These are phyloP conservation scores for Sclerotinia minor DNA, from an alignment of 2,329 filamentous ascomycete species.

Conservation along the genomic window DNA sequence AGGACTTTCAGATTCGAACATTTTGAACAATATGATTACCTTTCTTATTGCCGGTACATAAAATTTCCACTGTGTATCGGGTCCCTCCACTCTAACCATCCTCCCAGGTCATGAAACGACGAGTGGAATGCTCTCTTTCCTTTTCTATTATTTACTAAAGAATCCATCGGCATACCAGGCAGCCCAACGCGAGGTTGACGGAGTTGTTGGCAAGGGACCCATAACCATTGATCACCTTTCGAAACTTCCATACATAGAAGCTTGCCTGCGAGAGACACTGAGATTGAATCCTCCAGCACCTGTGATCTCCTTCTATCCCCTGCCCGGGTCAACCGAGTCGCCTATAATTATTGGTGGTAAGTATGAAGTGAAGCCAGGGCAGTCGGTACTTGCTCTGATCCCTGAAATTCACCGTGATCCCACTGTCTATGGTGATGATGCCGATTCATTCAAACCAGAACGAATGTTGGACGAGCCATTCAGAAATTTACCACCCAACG, in stretches of 20 bases:
- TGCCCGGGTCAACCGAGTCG: slow-evolving; percentile 41
- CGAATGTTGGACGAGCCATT: slow-evolving; percentile 72
- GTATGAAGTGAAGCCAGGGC: slow-evolving; percentile 48
- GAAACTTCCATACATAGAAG: slow-evolving; percentile 64
- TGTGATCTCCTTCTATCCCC: slow-evolving; percentile 51
- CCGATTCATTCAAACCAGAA: slow-evolving; percentile 66
- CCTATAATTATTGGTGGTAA: slow-evolving; percentile 44
- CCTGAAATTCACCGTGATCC: slow-evolving; percentile 57
- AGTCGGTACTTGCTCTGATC: slow-evolving; percentile 44
- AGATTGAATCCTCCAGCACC: slow-evolving; percentile 47
- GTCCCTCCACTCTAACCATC: slow-evolving; percentile 46
- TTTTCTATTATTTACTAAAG: slow-evolving; percentile 54
- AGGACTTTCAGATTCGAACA: slow-evolving; percentile 61
- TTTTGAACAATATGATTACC: slow-evolving; percentile 70
- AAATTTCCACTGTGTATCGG: slow-evolving; percentile 16
- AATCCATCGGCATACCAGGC: slow-evolving; percentile 49
- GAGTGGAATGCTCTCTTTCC: slow-evolving; percentile 52
- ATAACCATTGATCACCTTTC: slow-evolving; percentile 51
- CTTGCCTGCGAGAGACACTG: slow-evolving; percentile 65
- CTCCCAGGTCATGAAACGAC: slow-evolving; percentile 66
- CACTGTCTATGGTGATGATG: slow-evolving; percentile 64
- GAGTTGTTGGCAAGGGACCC: slow-evolving; percentile 50
- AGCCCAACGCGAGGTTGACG: slow-evolving; percentile 55
- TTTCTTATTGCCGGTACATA: slow-evolving; percentile 57
- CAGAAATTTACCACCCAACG: slow-evolving; percentile 60